A percentile compares a stretch with the other conserved stretches of the same genome.
These are phyloP conservation scores for Pseudonectria foliicola DNA, from an alignment of 2,329 filamentous ascomycete genomes.

Conservation along the genomic window DNA sequence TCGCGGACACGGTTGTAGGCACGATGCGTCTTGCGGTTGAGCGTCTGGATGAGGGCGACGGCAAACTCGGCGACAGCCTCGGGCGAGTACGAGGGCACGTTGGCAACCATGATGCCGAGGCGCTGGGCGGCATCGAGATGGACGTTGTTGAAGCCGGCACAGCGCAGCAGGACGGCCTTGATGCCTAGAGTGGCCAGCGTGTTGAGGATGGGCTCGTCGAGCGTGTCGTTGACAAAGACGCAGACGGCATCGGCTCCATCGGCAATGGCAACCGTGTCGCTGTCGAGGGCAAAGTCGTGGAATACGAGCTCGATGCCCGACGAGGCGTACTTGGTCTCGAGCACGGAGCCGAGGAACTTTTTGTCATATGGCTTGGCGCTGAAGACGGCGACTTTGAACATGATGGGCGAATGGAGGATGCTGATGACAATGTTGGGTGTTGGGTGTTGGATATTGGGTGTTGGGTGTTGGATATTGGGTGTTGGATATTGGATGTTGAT, in stretches of 20 bases:
- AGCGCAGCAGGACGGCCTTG: constrained; percentile 55
- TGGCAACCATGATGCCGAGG: constrained; percentile 54
- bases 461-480: too few relatives aligned
- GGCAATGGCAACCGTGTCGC: constrained; percentile 50
- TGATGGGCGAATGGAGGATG: constrained; percentile 4
- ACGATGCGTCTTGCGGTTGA: constrained; percentile 61
- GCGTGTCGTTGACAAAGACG: constrained; percentile 60
- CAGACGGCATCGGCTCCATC: constrained; percentile 50
- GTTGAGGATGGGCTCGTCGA: constrained; percentile 44
- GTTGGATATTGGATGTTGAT: too few relatives aligned
- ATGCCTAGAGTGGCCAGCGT: constrained; percentile 44
- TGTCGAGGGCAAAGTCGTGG: constrained; percentile 50
- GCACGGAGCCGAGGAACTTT: constrained; percentile 41
- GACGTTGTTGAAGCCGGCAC: constrained; percentile 63
- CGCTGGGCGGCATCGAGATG: constrained; percentile 49
- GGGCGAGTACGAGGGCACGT: constrained; percentile 62
- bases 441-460: background rate
- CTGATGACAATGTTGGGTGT: background rate
- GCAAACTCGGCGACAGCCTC: constrained; percentile 65
- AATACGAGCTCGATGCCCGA: constrained; percentile 43
- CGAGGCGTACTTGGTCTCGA: constrained; percentile 25
- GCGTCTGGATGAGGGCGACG: constrained; percentile 58
- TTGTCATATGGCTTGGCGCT: constrained; percentile 59
- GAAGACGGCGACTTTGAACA: constrained; percentile 56
- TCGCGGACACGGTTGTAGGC: constrained; percentile 63